Base-by-base conservation (phyloP, 2,329 filamentous ascomycete species). In the Ophiocordyceps polyrhachis-furcata region DNA sequence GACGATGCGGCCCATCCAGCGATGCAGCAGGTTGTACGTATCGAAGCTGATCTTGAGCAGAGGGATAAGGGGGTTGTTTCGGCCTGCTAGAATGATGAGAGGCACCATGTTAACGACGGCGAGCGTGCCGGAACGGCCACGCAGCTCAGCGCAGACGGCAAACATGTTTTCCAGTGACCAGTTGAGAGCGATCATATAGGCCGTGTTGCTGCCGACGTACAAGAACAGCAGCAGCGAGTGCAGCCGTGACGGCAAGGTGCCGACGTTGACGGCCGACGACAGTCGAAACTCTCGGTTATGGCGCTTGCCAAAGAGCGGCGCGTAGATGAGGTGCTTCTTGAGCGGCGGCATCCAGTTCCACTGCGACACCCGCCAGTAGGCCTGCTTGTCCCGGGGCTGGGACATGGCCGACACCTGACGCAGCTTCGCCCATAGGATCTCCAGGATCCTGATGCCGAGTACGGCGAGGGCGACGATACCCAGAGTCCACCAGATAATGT, bases 61-160 rank as follows among this genome's bases (percentile, higher is more conserved):
- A 4, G 69, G 62, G 56, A 96, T 95, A 43, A 95, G 69, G 9
- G 86, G 85, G 64, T 96, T 98, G 68, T 96, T 96, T 58, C 91
- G 82, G 32, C 86, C 79, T 13, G 88, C 87, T 46, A 96, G 75
- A 50, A 96, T 74, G 55, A 96, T 73, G 28, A 95, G 76, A 5
- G 91, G 88, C 29, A 98, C 76, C 76, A 96, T 83, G 65, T 95
- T 98, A 55, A 93, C 74, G 12, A 87, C 70, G 5, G 88, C 79
- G 50, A 98, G 71, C 9, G 81, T 82, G 45, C 91, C 91, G 7
- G 83, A 83, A 47, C 91, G 78, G 35, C 88, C 88, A 54, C 91
- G 81, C 40, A 95, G 69, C 57, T 93, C 83, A 21, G 88, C 88
- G 41, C 83, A 68, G 25, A 93, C 69, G 3, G 79, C 71, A 55